Evolutionary conservation across 75 land plant genomes (phyloP).

Genomic region (Gnetum montanum): DNA sequence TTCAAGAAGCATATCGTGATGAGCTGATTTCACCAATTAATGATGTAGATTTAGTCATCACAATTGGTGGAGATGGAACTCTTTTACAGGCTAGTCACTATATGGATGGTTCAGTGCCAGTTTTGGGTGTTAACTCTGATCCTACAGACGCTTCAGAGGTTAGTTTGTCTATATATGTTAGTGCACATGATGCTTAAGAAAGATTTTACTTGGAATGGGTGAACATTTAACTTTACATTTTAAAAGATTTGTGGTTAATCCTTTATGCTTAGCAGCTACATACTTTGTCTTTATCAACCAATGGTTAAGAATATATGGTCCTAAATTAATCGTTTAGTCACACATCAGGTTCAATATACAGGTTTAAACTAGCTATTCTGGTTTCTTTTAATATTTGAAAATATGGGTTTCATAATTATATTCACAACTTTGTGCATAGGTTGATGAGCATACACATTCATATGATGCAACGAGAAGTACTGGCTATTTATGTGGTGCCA

Average conservation of each 20-base stretch:
- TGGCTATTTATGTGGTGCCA: conserved; percentile 93
- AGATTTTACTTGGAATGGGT: background rate
- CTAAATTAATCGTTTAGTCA: too few species aligned
- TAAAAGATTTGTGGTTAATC: too few species aligned
- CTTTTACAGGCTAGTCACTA: conserved; percentile 86
- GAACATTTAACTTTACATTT: background rate
- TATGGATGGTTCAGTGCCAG: conserved; percentile 63
- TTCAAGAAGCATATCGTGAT: conserved; percentile 42
- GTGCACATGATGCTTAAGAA: background rate
- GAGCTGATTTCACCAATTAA: conserved; percentile 45
- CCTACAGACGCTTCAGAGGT: conserved; percentile 81
- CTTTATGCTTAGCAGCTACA: too few species aligned
- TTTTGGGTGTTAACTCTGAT: conserved; percentile 94
- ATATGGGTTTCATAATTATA: conserved; percentile 4
- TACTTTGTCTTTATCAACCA: background rate
- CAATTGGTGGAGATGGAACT: conserved; percentile 97
- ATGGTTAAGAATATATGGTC: too few species aligned
- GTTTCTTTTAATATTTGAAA: too few species aligned
- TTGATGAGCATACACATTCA: conserved; percentile 49
- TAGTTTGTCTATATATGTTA: background rate
- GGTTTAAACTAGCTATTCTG: too few species aligned
- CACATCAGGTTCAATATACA: too few species aligned
- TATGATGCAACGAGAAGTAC: conserved; percentile 93
- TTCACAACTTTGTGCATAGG: conserved; percentile 46
- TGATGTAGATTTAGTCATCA: conserved; percentile 72